These are phyloP conservation scores for Nitzschia sp. DNA, from an alignment of 108 stramenopile genomes.

Conservation along the genomic window DNA sequence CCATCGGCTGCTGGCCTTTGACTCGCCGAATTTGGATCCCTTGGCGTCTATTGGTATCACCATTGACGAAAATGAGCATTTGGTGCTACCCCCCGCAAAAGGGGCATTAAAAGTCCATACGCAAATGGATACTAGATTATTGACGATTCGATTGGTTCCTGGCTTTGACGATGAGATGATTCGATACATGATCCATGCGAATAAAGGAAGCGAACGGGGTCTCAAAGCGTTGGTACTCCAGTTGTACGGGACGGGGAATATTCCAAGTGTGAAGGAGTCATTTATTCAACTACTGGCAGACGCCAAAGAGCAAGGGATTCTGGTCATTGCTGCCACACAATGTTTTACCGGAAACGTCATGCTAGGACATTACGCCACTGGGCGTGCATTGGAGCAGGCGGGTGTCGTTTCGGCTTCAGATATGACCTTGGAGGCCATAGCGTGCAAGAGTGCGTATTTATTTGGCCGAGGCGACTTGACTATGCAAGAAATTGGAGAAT, in stretches of 20 bases:
- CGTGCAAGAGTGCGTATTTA: slow-evolving; percentile 90
- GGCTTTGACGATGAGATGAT: slow-evolving; percentile 93
- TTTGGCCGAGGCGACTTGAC: slow-evolving; percentile 76
- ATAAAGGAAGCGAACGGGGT: slow-evolving; percentile 26
- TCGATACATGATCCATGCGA: slow-evolving; percentile 50
- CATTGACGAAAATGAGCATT: slow-evolving; percentile 76
- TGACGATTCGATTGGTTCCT: slow-evolving; percentile 87
- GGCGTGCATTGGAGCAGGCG: slow-evolving; percentile 64
- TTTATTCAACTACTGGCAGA: slow-evolving; percentile 69
- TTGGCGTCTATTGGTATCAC: slow-evolving; percentile 89
- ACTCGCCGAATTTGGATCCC: slow-evolving; percentile 92
- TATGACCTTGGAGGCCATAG: slow-evolving; percentile 95
- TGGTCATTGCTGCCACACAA: slow-evolving; percentile 93
- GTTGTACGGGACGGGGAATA: slow-evolving; percentile 96
- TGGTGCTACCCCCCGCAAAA: slow-evolving; percentile 73
- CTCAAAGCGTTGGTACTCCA: slow-evolving; percentile 86
- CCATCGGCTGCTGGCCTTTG: slow-evolving; percentile 87
- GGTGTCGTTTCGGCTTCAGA: slow-evolving; percentile 91
- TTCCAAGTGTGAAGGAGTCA: slow-evolving; percentile 76
- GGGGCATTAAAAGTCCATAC: slow-evolving; percentile 85
- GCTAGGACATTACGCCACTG: slow-evolving; percentile 92
- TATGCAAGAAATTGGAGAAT: slow-evolving; percentile 49
- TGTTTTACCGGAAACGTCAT: slow-evolving; percentile 88
- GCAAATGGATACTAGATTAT: slow-evolving; percentile 84
- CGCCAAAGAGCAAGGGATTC: slow-evolving; percentile 68